phyloP scores from a whole-genome alignment of 2,329 filamentous ascomycete genomes.

The Blastomyces parvus region DNA sequence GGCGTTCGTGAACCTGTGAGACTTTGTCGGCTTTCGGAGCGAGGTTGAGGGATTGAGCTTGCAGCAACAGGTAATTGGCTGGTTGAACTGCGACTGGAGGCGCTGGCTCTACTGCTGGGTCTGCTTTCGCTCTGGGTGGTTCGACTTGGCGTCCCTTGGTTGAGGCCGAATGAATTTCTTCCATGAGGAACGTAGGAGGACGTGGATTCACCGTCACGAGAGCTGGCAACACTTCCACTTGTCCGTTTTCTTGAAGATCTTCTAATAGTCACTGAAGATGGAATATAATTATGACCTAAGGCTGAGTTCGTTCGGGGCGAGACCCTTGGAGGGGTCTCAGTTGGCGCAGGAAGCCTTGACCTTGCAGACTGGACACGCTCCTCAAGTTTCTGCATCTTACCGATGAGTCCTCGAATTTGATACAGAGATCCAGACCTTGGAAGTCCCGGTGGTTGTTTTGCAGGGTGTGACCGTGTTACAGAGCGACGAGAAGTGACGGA shows the following conservation, averaged over 20 bases:
- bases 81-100: slow-evolving; percentile 37
- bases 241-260: slow-evolving; percentile 31
- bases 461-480: slow-evolving; percentile 19
- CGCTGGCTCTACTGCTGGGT: slow-evolving; percentile 64
- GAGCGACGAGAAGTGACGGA: slow-evolving; percentile 34
- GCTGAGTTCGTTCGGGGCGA: slow-evolving; percentile 59
- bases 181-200: slow-evolving; percentile 29
- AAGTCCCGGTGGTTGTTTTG: slow-evolving; percentile 17
- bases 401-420: slow-evolving; percentile 87
- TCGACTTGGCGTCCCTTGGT: slow-evolving; percentile 14
- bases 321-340: slow-evolving; percentile 63
- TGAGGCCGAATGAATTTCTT: slow-evolving; percentile 42
- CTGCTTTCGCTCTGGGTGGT: slow-evolving; percentile 45
- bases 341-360: slow-evolving; percentile 80
- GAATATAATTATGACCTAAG: slow-evolving; percentile 40
- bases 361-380: slow-evolving; percentile 83
- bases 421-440: slow-evolving; percentile 58
- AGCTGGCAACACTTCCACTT: slow-evolving; percentile 36
- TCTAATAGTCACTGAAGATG: slow-evolving; percentile 49
- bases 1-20: slow-evolving; percentile 54
- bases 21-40: slow-evolving; percentile 58
- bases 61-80: slow-evolving; percentile 31
- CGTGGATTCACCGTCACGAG: slow-evolving; percentile 29
- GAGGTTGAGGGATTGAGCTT: slow-evolving; percentile 31
- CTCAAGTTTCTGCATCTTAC: slow-evolving; percentile 94